Base-by-base conservation (phyloP, 768 basidiomycete species). In the Phanerochaete carnosa region DNA sequence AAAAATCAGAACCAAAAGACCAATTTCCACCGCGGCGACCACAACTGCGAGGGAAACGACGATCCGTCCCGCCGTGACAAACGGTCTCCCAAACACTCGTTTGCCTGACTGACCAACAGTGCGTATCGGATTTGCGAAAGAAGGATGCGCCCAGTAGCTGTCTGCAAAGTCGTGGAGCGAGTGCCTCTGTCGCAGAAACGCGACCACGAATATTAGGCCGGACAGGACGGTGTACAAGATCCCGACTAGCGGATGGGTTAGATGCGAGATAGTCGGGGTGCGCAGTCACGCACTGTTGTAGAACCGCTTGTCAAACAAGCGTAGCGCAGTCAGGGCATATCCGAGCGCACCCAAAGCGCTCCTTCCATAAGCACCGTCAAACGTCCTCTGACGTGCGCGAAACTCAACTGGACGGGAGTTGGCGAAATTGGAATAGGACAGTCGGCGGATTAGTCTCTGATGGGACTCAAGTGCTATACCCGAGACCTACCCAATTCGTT, bases 81-180 rank as follows among this genome's bases (percentile, higher is more conserved):
- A 94, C 1, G 90, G 89, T 13, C 89, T 78, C 0, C 92, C 93
- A 67, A 86, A 91, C 8, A 88, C 77, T 0, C 88, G 80, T 49
- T 77, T 79, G 30, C 78, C 76, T 59, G 86, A 81, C 65, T 88
- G 85, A 0, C 88, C 89, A 29, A 80, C 77, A 1, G 87, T 88
- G 55, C 78, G 76, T 4, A 84, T 74, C 5, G 82, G 80, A 8
- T 64, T 60, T 26, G 69, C 67, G 61, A 78, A 59, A 0, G 61
- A 55, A 1, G 57, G 28, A 4, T 64, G 63, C 35, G 55, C 39
- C 29, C 57, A 39, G 33, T 62, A 67, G 26, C 74, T 72, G 69
- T 94, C 93, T 2, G 90, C 87, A 69, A 94, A 91, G 69, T 93
- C 89, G 65, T 92, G 88, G 22, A 77, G 78, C 12, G 88, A 87